Conservation (phyloP, 805 yeast genomes). For the Ogataea pini region DNA sequence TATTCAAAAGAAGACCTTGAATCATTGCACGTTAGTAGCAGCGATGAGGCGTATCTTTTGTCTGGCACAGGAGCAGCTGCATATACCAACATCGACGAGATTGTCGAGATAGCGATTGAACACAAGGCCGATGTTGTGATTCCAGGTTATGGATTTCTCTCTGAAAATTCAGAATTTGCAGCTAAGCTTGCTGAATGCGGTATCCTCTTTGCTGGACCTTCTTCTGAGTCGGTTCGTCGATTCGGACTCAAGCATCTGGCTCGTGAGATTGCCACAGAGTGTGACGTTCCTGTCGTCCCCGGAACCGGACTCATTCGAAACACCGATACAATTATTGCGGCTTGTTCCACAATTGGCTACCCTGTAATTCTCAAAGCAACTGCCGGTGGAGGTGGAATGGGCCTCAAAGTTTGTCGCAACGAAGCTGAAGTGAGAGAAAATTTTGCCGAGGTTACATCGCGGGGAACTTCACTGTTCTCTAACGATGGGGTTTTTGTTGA, state of each 20-base stretch:
- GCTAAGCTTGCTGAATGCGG: constrained; percentile 82
- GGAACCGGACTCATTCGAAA: constrained; percentile 81
- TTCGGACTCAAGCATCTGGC: constrained; percentile 96
- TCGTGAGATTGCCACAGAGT: constrained; percentile 83
- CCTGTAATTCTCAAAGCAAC: constrained; percentile 97
- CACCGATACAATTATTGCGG: constrained; percentile 67
- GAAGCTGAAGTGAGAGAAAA: constrained; percentile 78
- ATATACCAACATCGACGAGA: constrained; percentile 80
- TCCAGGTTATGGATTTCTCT: constrained; percentile 96
- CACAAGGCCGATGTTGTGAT: constrained; percentile 89
- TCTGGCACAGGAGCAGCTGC: constrained; percentile 86
- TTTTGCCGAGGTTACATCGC: constrained; percentile 87
- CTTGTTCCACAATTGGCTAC: constrained; percentile 73
- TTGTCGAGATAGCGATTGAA: constrained; percentile 77
- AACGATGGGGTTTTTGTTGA: constrained; percentile 95
- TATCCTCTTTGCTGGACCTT: constrained; percentile 90
- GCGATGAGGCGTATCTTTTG: constrained; percentile 79
- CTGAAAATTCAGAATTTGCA: constrained; percentile 97
- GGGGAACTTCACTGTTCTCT: constrained; percentile 89
- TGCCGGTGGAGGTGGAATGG: constrained; percentile 99
- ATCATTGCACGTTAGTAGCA: constrained; percentile 78
- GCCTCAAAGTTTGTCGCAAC: constrained; percentile 87
- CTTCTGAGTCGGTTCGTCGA: constrained; percentile 87
- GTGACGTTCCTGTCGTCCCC: constrained; percentile 93
- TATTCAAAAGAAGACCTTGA: constrained; percentile 89